Evolutionary conservation across 2,329 filamentous ascomycete species (phyloP).

Genomic region (Teratosphaeria epicoccoides): DNA sequence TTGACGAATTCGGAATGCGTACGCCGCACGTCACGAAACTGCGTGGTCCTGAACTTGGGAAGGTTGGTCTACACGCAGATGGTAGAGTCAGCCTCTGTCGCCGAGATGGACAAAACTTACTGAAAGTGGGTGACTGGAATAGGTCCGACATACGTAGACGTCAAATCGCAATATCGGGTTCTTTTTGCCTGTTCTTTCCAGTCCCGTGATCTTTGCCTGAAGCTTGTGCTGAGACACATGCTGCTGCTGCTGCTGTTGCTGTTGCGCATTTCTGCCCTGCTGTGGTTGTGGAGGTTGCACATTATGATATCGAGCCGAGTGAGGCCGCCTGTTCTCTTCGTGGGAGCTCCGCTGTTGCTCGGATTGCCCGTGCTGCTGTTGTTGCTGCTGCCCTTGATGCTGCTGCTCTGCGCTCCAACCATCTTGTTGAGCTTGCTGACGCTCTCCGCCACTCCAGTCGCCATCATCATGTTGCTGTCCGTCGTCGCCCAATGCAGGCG

Average conservation of each 20-base stretch:
- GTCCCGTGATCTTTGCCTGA: conserved; percentile 85
- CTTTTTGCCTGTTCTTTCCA: conserved; percentile 90
- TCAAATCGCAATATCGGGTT: conserved; percentile 92
- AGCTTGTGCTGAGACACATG: conserved; percentile 49
- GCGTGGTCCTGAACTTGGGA: conserved; percentile 93
- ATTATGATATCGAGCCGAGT: conserved; percentile 22
- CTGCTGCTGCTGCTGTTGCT: conserved; percentile 26
- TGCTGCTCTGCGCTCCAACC: conserved; percentile 25
- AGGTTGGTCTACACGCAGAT: conserved; percentile 67
- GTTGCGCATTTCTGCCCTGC: conserved; percentile 10
- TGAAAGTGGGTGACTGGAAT: background rate
- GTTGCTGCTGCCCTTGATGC: conserved; percentile 18
- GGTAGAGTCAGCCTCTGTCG: conserved; percentile 9
- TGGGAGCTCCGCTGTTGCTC: conserved; percentile 13
- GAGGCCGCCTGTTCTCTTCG: conserved; percentile 21
- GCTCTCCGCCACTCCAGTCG: conserved; percentile 8
- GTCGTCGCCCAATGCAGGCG: conserved; percentile 15
- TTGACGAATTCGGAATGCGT: conserved; percentile 94
- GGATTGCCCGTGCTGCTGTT: conserved; percentile 30
- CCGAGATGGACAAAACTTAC: conserved; percentile 1
- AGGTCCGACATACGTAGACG: conserved; percentile 62
- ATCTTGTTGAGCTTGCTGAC: conserved; percentile 25
- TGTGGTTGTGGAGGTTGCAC: conserved; percentile 12
- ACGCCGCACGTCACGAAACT: conserved; percentile 93
- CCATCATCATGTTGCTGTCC: background rate